A percentile compares a stretch with the other conserved stretches of the same genome.
These are phyloP conservation scores for Trametes punicea DNA, from an alignment of 768 basidiomycete species.

Conservation along the genomic window DNA sequence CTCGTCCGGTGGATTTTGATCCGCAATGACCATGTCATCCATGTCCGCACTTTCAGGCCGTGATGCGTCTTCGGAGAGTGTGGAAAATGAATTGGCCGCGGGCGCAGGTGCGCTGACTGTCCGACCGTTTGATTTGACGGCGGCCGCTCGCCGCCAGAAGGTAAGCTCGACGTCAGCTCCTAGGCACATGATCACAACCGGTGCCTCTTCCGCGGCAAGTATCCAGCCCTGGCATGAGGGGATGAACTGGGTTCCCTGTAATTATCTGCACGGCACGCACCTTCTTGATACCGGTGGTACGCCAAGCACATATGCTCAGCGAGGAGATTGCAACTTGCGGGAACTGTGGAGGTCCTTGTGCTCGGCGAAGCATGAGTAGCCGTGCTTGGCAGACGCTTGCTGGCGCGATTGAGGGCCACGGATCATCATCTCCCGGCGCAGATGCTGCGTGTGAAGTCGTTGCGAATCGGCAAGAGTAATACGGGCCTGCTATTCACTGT, in stretches of 20 bases:
- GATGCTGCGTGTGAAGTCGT: not conserved
- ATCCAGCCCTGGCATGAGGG: conserved; percentile 6
- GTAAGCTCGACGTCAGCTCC: conserved; percentile 21
- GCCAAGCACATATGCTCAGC: conserved; percentile 11
- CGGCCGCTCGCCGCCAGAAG: not conserved
- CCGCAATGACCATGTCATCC: too few relatives aligned
- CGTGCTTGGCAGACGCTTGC: conserved; percentile 1
- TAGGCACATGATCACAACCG: conserved; percentile 8
- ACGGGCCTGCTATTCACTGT: conserved; percentile 1
- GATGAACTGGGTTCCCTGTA: not conserved
- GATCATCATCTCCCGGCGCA: not conserved
- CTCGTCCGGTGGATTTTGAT: too few relatives aligned
- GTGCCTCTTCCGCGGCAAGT: not conserved
- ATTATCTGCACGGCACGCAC: not conserved
- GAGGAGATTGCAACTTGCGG: not conserved
- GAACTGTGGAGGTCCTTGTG: not conserved
- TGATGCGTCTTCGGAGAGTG: too few relatives aligned
- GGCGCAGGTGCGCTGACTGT: not conserved
- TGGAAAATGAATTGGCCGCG: not conserved
- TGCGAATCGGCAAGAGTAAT: not conserved
- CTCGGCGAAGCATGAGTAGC: conserved; percentile 6
- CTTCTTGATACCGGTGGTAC: conserved; percentile 10
- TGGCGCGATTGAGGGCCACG: not conserved
- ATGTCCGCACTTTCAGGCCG: too few relatives aligned
- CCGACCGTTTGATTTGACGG: not conserved